Conservation (phyloP, 345 rosid genomes). For the Citropsis articulata region DNA sequence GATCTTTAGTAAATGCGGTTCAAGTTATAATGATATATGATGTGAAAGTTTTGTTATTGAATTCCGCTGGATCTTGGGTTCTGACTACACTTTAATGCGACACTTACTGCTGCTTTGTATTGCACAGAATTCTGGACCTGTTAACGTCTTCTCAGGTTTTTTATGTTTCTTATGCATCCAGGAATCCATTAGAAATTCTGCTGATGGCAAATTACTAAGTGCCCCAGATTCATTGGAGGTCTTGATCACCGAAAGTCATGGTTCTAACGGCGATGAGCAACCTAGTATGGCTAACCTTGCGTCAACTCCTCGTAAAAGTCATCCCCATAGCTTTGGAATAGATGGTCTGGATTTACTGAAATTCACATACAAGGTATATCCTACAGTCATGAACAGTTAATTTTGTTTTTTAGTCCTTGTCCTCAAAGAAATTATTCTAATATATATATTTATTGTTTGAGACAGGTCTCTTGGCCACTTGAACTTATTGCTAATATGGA, state of each 20-base stretch:
- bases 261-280: conserved; percentile 52
- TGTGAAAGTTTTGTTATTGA: conserved; percentile 3
- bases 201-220: conserved; percentile 77
- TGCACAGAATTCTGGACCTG: neutral
- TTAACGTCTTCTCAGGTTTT: neutral
- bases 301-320: conserved; percentile 52
- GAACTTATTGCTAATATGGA: conserved; percentile 90
- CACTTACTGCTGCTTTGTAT: neutral
- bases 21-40: neutral
- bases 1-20: neutral
- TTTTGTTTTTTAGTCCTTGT: conserved; percentile 7
- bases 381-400: conserved; percentile 9
- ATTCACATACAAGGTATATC: conserved; percentile 76
- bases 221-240: conserved; percentile 86
- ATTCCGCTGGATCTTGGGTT: neutral
- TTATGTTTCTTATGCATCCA: conserved; percentile 28
- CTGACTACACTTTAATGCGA: neutral
- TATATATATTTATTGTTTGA: conserved; percentile 9
- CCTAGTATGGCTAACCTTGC: conserved; percentile 35
- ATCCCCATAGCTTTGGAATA: conserved; percentile 52
- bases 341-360: conserved; percentile 79
- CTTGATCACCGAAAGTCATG: conserved; percentile 53
- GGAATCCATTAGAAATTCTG: conserved; percentile 95
- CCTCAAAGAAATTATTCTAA: conserved; percentile 6
- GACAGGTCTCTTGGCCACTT: conserved; percentile 97